A percentile compares a stretch with the other conserved stretches of the same genome.
phyloP scores from a whole-genome alignment of 495 filamentous ascomycete species.

The Elaphomyces granulatus region DNA sequence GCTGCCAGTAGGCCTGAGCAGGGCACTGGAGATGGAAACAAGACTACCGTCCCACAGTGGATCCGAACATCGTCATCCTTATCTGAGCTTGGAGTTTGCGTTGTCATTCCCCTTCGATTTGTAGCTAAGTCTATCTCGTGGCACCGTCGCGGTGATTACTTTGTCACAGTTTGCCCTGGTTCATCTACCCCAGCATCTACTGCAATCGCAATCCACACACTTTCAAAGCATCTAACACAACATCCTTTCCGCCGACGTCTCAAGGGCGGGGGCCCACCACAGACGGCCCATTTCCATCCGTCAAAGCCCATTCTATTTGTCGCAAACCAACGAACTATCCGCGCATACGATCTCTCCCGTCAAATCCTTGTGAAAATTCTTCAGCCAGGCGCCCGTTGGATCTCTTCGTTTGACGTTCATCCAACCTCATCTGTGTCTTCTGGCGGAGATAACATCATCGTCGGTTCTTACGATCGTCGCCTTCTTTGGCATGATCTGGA shows the following conservation, averaged over 20 bases:
- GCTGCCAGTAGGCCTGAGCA: conserved; percentile 53
- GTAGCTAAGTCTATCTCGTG: conserved; percentile 82
- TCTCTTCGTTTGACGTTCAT: conserved; percentile 85
- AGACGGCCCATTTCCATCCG: conserved; percentile 89
- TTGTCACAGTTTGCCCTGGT: conserved; percentile 74
- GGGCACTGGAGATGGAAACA: conserved; percentile 45
- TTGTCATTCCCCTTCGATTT: conserved; percentile 64
- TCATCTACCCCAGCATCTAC: conserved; percentile 46
- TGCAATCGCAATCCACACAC: conserved; percentile 88
- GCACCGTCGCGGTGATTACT: conserved; percentile 91
- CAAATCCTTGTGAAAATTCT: conserved; percentile 83
- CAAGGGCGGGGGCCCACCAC: conserved; percentile 68
- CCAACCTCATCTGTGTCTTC: conserved; percentile 40
- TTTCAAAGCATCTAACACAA: conserved; percentile 89
- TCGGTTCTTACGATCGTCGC: conserved; percentile 84
- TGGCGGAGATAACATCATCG: conserved; percentile 82
- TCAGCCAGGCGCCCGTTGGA: conserved; percentile 88
- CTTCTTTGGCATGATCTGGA: conserved; percentile 97
- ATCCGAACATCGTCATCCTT: conserved; percentile 59
- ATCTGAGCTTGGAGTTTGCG: conserved; percentile 60
- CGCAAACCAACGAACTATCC: conserved; percentile 81
- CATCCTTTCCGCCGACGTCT: conserved; percentile 69
- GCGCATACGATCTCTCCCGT: conserved; percentile 79
- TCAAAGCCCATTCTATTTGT: conserved; percentile 88
- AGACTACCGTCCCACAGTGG: conserved; percentile 69